Evolutionary conservation across 2,329 filamentous ascomycete species (phyloP), one percentile per base, ranked within the genome.

Genomic region (Aspergillus sp.): DNA sequence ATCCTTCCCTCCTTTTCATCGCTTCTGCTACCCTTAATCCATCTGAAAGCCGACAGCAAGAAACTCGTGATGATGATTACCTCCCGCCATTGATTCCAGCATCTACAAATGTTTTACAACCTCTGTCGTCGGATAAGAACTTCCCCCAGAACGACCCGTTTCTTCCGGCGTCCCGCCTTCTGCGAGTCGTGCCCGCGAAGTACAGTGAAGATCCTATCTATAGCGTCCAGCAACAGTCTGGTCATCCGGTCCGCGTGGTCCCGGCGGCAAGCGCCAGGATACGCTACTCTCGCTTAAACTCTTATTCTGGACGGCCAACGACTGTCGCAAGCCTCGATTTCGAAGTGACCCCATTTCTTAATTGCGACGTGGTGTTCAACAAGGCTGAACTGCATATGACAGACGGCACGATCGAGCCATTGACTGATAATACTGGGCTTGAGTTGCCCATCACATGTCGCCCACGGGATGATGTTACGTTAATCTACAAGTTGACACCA

Each of bases 41-140:
- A 2, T 63, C 73, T 1, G 72, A 76, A 46, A 65, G 58, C 29
- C 61, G 68, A n/a, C 66, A 69, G 47, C 64, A 65, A 51, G 66
- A 69, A 23, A 59, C 68, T 17, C 58, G 65, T 4, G 72, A 78
- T 31, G 76, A 81, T 56, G 76, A 79, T 45, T 82, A 82, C 58
- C 72, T 85, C 5, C 76, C 78, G 14, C 78, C 79, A 45, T 72
- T 78, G 43, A 71, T 81, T n/a, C 80, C 81, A 5, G 73, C 80
- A n/a, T 80, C 82, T 1, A 69, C 77, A 9, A 86, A 85, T 55
- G 73, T 86, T 14, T 71, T 86, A 9, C 78, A 83, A 57, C 72
- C 82, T 3, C 76, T 85, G 47, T 74, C 77, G 19, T 73, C 71
- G 42, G 78, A 81, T 54, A 77, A 78, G 41, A 70, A 72, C 2